A percentile compares a stretch with the other conserved stretches of the same genome.
phyloP scores from a whole-genome alignment of 1,284 basidiomycete genomes.

The Ustanciosporium gigantosporum region DNA sequence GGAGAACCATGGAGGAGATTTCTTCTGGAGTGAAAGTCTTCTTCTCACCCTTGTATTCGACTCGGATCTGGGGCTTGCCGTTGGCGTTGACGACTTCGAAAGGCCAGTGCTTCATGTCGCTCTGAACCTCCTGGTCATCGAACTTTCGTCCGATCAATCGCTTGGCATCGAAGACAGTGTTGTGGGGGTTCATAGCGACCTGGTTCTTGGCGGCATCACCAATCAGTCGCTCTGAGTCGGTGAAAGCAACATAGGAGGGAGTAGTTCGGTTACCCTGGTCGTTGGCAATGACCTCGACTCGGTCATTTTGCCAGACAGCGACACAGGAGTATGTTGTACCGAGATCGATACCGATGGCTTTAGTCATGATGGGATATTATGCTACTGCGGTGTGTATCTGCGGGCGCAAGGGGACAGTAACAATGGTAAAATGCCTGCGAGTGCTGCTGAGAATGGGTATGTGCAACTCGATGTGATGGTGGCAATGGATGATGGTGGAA shows the following conservation, averaged over 20 bases:
- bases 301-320: constrained; percentile 97
- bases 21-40: constrained; percentile 96
- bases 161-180: constrained; percentile 79
- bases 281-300: constrained; percentile 88
- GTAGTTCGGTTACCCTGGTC: constrained; percentile 98
- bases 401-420: not conserved
- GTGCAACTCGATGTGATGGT: constrained; percentile 28
- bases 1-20: constrained; percentile 93
- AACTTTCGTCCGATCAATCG: constrained; percentile 87
- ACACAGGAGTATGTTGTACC: constrained; percentile 72
- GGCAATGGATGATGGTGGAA: not conserved
- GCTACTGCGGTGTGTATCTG: too few relatives aligned
- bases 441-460: constrained; percentile 27
- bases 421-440: not conserved
- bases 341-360: constrained; percentile 90
- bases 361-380: constrained; percentile 61
- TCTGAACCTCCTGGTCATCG: constrained; percentile 83
- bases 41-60: constrained; percentile 85
- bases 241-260: constrained; percentile 67
- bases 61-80: constrained; percentile 84
- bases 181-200: constrained; percentile 68
- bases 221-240: constrained; percentile 86
- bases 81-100: constrained; percentile 82
- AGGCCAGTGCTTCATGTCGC: constrained; percentile 92
- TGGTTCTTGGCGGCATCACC: constrained; percentile 94